These are phyloP conservation scores for Xylaria sp. DNA, from an alignment of 2,329 filamentous ascomycete genomes.

Conservation along the genomic window DNA sequence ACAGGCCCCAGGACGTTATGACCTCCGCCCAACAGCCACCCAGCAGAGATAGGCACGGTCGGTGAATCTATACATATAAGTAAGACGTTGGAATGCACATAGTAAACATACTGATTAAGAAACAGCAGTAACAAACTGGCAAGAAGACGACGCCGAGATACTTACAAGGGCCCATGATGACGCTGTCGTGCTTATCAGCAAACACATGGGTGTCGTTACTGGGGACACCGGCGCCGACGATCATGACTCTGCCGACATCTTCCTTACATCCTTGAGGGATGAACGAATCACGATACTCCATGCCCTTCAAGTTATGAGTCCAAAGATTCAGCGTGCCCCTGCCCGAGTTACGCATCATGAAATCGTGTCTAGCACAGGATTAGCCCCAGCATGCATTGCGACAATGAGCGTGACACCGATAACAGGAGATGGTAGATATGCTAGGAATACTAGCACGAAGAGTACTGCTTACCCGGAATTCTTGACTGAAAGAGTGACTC, in stretches of 20 bases:
- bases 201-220: constrained; percentile 17
- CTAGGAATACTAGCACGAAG: neutral
- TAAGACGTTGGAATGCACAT: neutral
- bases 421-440: neutral
- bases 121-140: neutral
- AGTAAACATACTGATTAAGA: too few species aligned
- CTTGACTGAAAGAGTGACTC: constrained; percentile 25
- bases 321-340: constrained; percentile 20
- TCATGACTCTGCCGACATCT: constrained; percentile 16
- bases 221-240: constrained; percentile 13
- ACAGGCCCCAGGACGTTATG: constrained; percentile 18
- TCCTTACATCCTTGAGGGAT: constrained; percentile 15
- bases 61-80: constrained; percentile 8
- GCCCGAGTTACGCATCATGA: constrained; percentile 18
- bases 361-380: constrained; percentile 18
- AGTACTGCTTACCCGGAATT: constrained; percentile 17
- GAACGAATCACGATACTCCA: constrained; percentile 15
- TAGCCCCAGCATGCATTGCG: neutral
- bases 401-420: neutral
- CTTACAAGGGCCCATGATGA: constrained; percentile 15
- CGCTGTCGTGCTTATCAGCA: constrained; percentile 17
- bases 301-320: constrained; percentile 19
- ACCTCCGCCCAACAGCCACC: constrained; percentile 20
- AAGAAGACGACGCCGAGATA: neutral
- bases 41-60: constrained; percentile 15